Base-by-base conservation (phyloP, 495 filamentous ascomycete genomes). In the Xylaria castorea region DNA sequence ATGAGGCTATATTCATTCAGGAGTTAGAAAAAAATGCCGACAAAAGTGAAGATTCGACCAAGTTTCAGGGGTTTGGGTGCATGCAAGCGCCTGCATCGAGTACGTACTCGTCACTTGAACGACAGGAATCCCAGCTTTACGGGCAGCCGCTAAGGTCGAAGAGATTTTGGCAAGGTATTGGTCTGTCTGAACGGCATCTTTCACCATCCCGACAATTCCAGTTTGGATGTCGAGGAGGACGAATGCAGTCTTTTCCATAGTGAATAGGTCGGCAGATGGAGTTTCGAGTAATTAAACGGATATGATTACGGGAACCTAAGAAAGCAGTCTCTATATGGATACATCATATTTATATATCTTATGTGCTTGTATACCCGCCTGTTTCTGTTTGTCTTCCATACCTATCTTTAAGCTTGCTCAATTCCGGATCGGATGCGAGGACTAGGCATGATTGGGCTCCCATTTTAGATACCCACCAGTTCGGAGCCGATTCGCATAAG, bases 201-300 rank as follows among this genome's bases (percentile, higher is more conserved):
- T 6, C 46, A 80, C 36, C 55, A 46, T 76, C 34, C 75, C 61
- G 50, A 83, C 48, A 14, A 78, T 71, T 40, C 77, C 80, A 36
- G 72, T 80, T 70, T 84, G 79, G 73, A 82, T 44, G 70, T 84
- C 83, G 50, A 84, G 78, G 55, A 84, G 71, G 32, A 84, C 72
- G 3, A 84, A 75, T 4, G 80, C 80, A 1, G 77, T 80, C 50
- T 74, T 75, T 6, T 57, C 61, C 81, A 83, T 84, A 20, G 36
- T 34, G 71, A 66, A 20, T 32, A 22, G 32, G 20, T 38, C 9
- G 27, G 27, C 4, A 32, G 27, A 32, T 30, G 53, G 32, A 63
- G 25, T 65, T 8, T 48, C n/a, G 34, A 42, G 25, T 27, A 5
- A 14, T 27, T 32, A 9, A 22, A 48, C 38, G 27, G n/a, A 32